Conservation (phyloP, 2,329 filamentous ascomycete species). For the Fusarium caatingaense region DNA sequence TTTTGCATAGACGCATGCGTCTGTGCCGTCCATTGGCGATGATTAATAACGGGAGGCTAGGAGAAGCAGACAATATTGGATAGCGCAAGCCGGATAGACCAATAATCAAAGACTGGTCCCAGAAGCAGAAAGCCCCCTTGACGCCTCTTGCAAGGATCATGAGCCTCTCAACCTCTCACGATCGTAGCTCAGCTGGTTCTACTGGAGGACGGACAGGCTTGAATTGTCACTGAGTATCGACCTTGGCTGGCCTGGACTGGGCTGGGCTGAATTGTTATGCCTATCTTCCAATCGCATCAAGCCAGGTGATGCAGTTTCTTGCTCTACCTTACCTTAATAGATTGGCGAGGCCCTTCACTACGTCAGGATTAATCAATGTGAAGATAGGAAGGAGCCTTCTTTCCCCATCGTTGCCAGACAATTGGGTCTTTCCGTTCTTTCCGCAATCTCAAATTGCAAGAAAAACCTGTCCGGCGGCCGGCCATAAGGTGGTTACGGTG, state of each 20-base stretch:
- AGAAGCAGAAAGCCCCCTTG: slow-evolving; percentile 8
- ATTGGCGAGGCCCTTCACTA: slow-evolving; percentile 33
- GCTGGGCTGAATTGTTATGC: slow-evolving; percentile 13
- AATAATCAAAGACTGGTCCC: slow-evolving; percentile 18
- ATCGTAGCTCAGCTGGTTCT: slow-evolving; percentile 23
- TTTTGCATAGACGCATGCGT: slow-evolving; percentile 12
- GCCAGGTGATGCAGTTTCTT: slow-evolving; percentile 8
- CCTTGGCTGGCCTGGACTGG: slow-evolving; percentile 23
- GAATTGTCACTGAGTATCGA: slow-evolving; percentile 13
- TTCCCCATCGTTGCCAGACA: slow-evolving; percentile 33
- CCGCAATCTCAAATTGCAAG: slow-evolving; percentile 23
- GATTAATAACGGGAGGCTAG: slow-evolving; percentile 24
- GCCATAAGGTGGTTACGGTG: slow-evolving; percentile 4
- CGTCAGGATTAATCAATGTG: slow-evolving; percentile 29
- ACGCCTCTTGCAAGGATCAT: slow-evolving; percentile 28
- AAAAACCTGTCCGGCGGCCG: background rate
- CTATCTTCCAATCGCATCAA: slow-evolving; percentile 18
- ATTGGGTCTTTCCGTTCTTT: slow-evolving; percentile 33
- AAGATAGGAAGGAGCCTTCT: slow-evolving; percentile 20
- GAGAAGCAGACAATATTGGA: slow-evolving; percentile 14
- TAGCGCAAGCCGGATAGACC: slow-evolving; percentile 26
- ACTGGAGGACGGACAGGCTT: slow-evolving; percentile 16
- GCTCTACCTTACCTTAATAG: slow-evolving; percentile 12
- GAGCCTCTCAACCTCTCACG: slow-evolving; percentile 31
- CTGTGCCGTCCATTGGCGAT: slow-evolving; percentile 18